phyloP scores from a whole-genome alignment of 2,329 filamentous ascomycete genomes.

The Monosporascus sp. region DNA sequence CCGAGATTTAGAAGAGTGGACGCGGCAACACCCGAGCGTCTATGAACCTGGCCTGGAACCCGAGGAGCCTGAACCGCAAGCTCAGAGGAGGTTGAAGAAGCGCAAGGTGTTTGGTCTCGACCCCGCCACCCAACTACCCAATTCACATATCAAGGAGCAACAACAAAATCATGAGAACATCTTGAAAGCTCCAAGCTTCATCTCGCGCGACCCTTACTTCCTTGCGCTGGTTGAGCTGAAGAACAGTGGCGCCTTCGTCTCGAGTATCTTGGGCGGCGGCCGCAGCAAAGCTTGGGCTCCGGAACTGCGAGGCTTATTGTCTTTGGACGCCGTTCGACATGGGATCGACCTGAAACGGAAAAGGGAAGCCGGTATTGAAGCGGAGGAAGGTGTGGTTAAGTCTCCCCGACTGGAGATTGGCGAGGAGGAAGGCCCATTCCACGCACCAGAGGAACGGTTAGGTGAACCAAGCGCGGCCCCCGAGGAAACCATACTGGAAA shows the following conservation, averaged over 20 bases:
- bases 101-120: conserved; percentile 82
- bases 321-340: conserved; percentile 72
- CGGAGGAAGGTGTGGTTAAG: conserved; percentile 58
- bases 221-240: conserved; percentile 89
- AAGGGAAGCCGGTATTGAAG: conserved; percentile 71
- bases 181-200: conserved; percentile 72
- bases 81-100: conserved; percentile 72
- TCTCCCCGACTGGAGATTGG: conserved; percentile 65
- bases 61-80: conserved; percentile 58
- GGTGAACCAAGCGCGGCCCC: conserved; percentile 49
- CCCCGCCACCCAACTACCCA: conserved; percentile 70
- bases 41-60: conserved; percentile 58
- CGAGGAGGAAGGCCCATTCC: conserved; percentile 56
- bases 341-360: conserved; percentile 87
- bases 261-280: conserved; percentile 77
- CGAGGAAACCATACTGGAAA: conserved; percentile 61
- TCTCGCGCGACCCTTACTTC: conserved; percentile 82
- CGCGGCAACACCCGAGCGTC: conserved; percentile 50
- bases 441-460: conserved; percentile 44
- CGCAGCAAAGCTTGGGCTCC: conserved; percentile 81
- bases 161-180: conserved; percentile 84
- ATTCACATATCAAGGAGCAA: conserved; percentile 75
- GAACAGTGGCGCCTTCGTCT: conserved; percentile 84
- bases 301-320: conserved; percentile 88
- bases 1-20: conserved; percentile 56